Base-by-base conservation (phyloP, 768 basidiomycete species). In the Tulasnella sp. region DNA sequence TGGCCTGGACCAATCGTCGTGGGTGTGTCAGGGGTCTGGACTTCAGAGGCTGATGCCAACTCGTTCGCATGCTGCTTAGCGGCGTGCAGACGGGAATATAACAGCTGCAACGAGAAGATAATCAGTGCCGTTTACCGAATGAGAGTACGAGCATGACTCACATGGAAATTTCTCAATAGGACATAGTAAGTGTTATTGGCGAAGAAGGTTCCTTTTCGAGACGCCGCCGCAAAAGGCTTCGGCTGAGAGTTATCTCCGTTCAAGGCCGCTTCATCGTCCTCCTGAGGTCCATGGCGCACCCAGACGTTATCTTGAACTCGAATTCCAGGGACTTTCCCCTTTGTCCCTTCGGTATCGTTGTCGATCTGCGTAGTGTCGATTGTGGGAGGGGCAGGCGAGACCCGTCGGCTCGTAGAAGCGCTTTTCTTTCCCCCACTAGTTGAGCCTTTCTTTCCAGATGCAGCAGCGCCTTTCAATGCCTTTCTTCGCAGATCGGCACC, bases 151-250 rank as follows among this genome's bases (percentile, higher is more conserved):
- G 50, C 29, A 15, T 15, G 67, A 82, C 84, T 50, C 61, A 92
- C 95, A 84, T 99, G 92, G 51, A 98, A 70, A 54, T 95, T 74
- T 51, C 96, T 84, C 64, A 98, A 69, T 53, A 97, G 70, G 5
- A 88, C 88, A 73, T 98, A 99, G 69, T 92, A 89, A 21, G 90
- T 86, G 49, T 89, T 91, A 73, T 97, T 96, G 61, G 81, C 81
- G 72, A 95, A 98, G 72, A 97, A 89, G 17, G 30, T 55, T 10
- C 47, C 61, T 42, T 63, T 63, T 5, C 62, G 61, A 30, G 27
- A 32, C 17, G 61, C 29, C 9, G 48, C 27, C 38, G 52, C 21
- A 4, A 26, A n/a, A 15, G 42, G 42, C 44, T 56, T 44, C 58
- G 30, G 44, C 19, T 26, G n/a, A 2, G 56, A 30, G 2, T 44